Conservation (phyloP, 2,329 filamentous ascomycete species). For the Aciculosporium take region DNA sequence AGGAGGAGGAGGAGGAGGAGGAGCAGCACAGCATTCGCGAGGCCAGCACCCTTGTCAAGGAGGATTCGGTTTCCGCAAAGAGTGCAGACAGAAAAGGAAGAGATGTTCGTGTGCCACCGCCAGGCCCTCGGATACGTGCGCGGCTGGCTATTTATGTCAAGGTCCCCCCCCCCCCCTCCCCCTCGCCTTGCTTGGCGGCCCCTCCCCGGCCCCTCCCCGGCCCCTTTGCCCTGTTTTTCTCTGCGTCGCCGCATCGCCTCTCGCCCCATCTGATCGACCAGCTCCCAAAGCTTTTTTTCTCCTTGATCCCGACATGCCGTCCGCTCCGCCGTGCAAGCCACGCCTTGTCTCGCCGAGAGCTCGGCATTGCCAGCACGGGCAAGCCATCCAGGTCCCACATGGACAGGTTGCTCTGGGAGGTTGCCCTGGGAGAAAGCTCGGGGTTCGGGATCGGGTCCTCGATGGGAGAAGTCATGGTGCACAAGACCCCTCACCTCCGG, state of each 20-base stretch:
- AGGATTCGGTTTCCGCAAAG: too few relatives aligned
- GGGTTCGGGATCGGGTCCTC: conserved; percentile 9
- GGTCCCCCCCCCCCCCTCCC: too few relatives aligned
- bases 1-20: too few relatives aligned
- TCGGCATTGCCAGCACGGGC: conserved; percentile 3
- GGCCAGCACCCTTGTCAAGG: too few relatives aligned
- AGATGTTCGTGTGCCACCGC: conserved; percentile 2
- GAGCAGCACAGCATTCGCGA: too few relatives aligned
- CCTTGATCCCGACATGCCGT: not conserved
- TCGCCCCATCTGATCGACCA: not conserved
- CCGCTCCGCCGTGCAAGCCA: conserved; percentile 2
- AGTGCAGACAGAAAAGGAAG: not conserved
- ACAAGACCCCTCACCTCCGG: not conserved
- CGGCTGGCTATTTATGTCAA: conserved; percentile 4
- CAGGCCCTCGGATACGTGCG: too few relatives aligned
- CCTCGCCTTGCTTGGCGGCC: too few relatives aligned
- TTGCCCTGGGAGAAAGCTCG: conserved; percentile 7
- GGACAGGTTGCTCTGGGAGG: not conserved
- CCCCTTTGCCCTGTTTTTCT: too few relatives aligned
- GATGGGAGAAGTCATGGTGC: not conserved
- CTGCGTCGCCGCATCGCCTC: not conserved
- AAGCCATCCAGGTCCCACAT: not conserved
- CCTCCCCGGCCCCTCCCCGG: too few relatives aligned
- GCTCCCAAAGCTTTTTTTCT: not conserved
- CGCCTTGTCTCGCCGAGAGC: conserved; percentile 5